phyloP scores from a whole-genome alignment of 2,329 filamentous ascomycete species.

The Colletotrichum cuscutae region DNA sequence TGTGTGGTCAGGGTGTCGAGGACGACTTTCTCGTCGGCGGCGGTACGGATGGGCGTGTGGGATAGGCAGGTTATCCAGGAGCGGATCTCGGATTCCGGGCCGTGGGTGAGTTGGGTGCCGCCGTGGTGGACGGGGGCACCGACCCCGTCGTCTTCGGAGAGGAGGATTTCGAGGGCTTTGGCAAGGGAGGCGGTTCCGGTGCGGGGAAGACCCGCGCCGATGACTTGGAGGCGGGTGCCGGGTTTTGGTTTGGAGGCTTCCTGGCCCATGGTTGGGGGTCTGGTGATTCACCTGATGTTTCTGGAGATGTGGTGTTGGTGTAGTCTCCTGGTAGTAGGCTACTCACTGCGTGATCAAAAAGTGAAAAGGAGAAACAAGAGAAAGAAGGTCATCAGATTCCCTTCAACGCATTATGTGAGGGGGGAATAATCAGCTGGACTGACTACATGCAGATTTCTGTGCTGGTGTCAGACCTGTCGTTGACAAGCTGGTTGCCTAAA shows the following conservation, averaged over 20 bases:
- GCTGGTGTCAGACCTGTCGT: not conserved
- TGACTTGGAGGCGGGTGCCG: slow-evolving; percentile 38
- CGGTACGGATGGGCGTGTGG: not conserved
- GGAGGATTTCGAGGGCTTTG: not conserved
- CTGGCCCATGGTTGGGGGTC: slow-evolving; percentile 37
- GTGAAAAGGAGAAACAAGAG: not conserved
- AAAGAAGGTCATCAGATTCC: not conserved
- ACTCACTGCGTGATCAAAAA: not conserved
- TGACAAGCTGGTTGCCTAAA: not conserved
- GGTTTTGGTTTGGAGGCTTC: slow-evolving; percentile 37
- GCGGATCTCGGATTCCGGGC: slow-evolving; percentile 35
- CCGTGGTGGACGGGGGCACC: slow-evolving; percentile 38
- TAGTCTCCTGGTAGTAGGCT: not conserved
- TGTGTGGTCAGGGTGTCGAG: not conserved
- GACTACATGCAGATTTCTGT: not conserved
- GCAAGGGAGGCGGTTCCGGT: not conserved
- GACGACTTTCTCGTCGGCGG: not conserved
- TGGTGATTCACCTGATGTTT: not conserved
- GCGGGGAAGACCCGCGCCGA: slow-evolving; percentile 39
- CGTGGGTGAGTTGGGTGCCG: slow-evolving; percentile 36
- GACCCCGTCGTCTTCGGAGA: slow-evolving; percentile 25
- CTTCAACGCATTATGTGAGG: not conserved
- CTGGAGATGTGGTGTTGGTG: not conserved
- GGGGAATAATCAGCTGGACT: not conserved
- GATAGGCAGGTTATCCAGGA: not conserved